A percentile compares a stretch with the other conserved stretches of the same genome.
Evolutionary conservation across 208 protist species (phyloP).

Genomic region (Trichomonas gallinae): DNA sequence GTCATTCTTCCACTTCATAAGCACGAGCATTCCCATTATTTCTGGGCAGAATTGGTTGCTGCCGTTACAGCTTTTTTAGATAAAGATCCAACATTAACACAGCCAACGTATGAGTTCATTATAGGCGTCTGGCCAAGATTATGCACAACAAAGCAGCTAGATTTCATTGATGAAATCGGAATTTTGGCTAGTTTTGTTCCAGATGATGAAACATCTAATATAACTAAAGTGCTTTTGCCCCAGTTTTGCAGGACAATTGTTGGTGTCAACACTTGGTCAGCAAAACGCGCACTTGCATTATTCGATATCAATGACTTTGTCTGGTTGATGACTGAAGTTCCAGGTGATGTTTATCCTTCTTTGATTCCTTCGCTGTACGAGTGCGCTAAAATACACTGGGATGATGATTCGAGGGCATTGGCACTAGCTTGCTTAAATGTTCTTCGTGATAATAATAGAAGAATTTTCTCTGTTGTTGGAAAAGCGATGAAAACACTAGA

Average conservation of each 20-base stretch:
- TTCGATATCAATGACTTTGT: conserved; percentile 16
- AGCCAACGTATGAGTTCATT: neutral
- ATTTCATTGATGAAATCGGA: neutral
- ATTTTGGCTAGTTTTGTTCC: neutral
- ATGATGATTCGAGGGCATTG: neutral
- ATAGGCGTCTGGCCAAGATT: neutral
- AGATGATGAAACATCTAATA: neutral
- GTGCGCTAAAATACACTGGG: neutral
- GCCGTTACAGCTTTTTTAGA: neutral
- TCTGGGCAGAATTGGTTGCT: neutral
- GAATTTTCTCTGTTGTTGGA: neutral
- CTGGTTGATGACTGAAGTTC: neutral
- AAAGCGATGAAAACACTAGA: neutral
- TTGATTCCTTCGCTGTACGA: neutral
- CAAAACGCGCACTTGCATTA: neutral
- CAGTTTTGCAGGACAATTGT: neutral
- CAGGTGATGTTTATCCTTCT: neutral
- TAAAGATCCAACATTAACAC: neutral
- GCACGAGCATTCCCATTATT: neutral
- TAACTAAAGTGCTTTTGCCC: neutral
- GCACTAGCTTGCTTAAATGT: neutral
- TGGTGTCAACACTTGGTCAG: neutral
- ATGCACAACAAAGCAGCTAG: neutral
- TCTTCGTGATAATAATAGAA: neutral
- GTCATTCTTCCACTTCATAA: neutral